A percentile compares a stretch with the other conserved stretches of the same genome.
Conservation (phyloP, 441 rosid species). For the Viola pubescens region DNA sequence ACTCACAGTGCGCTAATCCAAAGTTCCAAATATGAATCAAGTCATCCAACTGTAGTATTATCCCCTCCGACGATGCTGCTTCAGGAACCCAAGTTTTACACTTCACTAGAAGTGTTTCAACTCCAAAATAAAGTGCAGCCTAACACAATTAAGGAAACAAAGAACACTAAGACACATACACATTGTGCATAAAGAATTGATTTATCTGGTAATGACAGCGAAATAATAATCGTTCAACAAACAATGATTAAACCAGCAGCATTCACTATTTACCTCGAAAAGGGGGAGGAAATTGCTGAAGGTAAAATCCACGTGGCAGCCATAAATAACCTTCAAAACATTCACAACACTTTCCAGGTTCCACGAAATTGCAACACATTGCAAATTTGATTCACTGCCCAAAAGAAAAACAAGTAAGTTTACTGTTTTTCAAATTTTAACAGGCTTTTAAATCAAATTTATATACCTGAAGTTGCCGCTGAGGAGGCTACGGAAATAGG, state of each 20-base stretch:
- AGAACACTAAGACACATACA: no score
- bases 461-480: conserved; percentile 61
- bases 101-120: conserved; percentile 44
- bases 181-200: no score
- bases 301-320: conserved; percentile 35
- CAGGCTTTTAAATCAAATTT: not conserved
- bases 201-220: no score
- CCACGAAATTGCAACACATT: conserved; percentile 48
- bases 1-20: conserved; percentile 55
- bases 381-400: conserved; percentile 55
- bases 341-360: conserved; percentile 39
- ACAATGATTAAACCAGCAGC: not conserved
- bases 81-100: conserved; percentile 52
- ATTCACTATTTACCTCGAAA: conserved; percentile 40
- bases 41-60: conserved; percentile 42
- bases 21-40: conserved; percentile 67
- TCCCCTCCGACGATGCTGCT: conserved; percentile 29
- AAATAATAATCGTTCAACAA: no score
- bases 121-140: conserved; percentile 83
- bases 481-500: conserved; percentile 59
- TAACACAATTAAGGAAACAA: conserved; percentile 11
- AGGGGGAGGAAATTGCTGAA: conserved; percentile 47
- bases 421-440: not conserved
- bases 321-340: conserved; percentile 45
- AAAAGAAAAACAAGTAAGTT: conserved; percentile 5